phyloP scores from a whole-genome alignment of 2,329 filamentous ascomycete genomes.

The Neoascochyta sp. region DNA sequence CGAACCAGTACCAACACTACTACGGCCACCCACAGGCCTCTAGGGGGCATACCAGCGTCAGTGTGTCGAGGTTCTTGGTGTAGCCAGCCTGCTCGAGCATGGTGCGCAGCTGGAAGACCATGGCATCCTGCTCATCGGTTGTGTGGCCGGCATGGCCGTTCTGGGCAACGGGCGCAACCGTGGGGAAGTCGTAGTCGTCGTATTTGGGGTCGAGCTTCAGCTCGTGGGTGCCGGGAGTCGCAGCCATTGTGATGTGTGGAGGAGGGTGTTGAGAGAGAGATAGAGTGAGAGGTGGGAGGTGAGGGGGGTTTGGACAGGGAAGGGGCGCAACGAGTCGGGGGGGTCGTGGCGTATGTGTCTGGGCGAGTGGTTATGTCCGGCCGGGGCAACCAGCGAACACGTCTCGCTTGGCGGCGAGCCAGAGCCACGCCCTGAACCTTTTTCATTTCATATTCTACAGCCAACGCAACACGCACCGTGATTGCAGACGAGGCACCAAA shows the following conservation, averaged over 20 bases:
- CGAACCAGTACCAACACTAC: neutral
- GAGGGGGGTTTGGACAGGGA: slow-evolving; percentile 7
- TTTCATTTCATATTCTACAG: neutral
- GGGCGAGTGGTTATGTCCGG: too few species aligned
- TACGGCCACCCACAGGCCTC: too few species aligned
- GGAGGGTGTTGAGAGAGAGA: slow-evolving; percentile 5
- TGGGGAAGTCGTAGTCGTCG: slow-evolving; percentile 93
- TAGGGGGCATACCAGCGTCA: slow-evolving; percentile 76
- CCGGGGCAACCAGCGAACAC: neutral
- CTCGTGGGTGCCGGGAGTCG: slow-evolving; percentile 21
- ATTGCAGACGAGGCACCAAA: too few species aligned
- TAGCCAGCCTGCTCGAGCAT: slow-evolving; percentile 80
- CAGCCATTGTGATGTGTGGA: slow-evolving; percentile 28
- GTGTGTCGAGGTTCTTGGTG: slow-evolving; percentile 81
- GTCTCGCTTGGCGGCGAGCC: too few species aligned
- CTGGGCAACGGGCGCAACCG: slow-evolving; percentile 64
- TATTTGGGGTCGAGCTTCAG: slow-evolving; percentile 76
- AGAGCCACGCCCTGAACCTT: neutral
- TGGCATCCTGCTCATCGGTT: slow-evolving; percentile 80
- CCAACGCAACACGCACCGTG: too few species aligned
- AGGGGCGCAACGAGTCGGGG: too few species aligned
- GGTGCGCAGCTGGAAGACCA: slow-evolving; percentile 78
- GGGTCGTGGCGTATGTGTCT: too few species aligned
- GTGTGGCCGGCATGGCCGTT: slow-evolving; percentile 85
- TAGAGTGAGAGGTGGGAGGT: slow-evolving; percentile 4